phyloP scores from a whole-genome alignment of 1,284 basidiomycete genomes.

The Stereum hirsutum region DNA sequence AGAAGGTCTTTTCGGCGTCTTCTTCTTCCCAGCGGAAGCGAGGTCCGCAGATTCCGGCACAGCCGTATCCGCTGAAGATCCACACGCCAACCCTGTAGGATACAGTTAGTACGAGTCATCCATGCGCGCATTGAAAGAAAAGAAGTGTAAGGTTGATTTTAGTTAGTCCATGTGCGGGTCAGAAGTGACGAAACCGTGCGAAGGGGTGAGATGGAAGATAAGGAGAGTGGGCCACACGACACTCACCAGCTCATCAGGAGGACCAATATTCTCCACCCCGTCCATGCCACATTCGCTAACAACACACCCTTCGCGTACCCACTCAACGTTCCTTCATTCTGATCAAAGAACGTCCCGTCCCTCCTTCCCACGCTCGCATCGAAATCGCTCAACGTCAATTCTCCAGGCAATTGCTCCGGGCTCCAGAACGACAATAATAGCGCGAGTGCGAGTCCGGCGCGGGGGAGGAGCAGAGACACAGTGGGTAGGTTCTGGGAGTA shows the following conservation, averaged over 20 bases:
- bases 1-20: constrained; percentile 49
- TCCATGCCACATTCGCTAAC: constrained; percentile 69
- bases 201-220: neutral
- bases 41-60: constrained; percentile 74
- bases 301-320: constrained; percentile 67
- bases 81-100: constrained; percentile 59
- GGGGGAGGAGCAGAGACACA: constrained; percentile 67
- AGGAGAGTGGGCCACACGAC: constrained; percentile 3
- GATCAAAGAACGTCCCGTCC: constrained; percentile 67
- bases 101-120: too few species aligned
- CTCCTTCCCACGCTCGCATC: constrained; percentile 33
- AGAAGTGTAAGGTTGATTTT: neutral
- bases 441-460: constrained; percentile 64
- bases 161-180: too few species aligned
- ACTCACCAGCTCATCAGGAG: constrained; percentile 59
- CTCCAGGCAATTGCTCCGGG: constrained; percentile 29
- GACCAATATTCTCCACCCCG: constrained; percentile 58
- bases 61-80: constrained; percentile 63
- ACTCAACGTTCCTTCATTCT: constrained; percentile 53
- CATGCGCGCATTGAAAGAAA: too few species aligned
- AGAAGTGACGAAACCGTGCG: too few species aligned
- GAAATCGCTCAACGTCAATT: constrained; percentile 36
- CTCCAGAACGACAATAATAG: constrained; percentile 59
- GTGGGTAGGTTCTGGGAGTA: constrained; percentile 77
- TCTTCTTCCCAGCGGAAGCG: constrained; percentile 76